A percentile compares a stretch with the other conserved stretches of the same genome.
These are phyloP conservation scores for Quambalaria eucalypti DNA, from an alignment of 1,284 basidiomycete species.

Conservation along the genomic window DNA sequence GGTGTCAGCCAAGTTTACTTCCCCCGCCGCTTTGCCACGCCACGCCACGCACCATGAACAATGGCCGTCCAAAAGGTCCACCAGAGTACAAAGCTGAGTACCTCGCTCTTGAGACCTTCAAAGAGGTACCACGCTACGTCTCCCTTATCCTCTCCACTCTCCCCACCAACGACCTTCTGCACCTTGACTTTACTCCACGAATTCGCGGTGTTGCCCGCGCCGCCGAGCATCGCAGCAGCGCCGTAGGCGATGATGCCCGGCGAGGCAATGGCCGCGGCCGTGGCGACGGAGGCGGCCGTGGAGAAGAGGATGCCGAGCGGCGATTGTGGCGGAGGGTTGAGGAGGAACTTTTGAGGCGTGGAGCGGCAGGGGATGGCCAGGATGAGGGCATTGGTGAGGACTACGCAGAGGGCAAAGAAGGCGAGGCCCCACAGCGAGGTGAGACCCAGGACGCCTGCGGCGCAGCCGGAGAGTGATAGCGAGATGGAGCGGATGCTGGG, in stretches of 20 bases:
- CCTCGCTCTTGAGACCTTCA: background rate
- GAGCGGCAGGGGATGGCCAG: background rate
- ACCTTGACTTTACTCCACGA: background rate
- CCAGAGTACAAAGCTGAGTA: conserved; percentile 1
- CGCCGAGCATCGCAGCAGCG: background rate
- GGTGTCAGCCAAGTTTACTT: background rate
- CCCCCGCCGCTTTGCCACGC: background rate
- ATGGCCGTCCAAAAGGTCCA: conserved; percentile 1
- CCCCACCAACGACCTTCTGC: background rate
- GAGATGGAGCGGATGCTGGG: conserved; percentile 1
- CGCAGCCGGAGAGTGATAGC: background rate
- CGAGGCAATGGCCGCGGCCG: background rate
- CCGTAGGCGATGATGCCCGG: background rate
- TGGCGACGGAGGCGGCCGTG: background rate
- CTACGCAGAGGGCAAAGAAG: background rate
- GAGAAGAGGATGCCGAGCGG: background rate
- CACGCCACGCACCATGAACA: background rate
- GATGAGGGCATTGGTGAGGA: background rate
- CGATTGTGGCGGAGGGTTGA: background rate
- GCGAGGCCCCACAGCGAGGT: background rate
- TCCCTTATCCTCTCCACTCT: background rate
- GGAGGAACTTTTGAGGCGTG: background rate
- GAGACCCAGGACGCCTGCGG: background rate
- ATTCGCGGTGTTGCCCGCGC: background rate
- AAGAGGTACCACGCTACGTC: background rate